Percentiles rank a stretch among this genome's conserved stretches.
These are phyloP conservation scores for Lactarius pseudohatsudake DNA, from an alignment of 768 basidiomycete species.

Conservation along the genomic window DNA sequence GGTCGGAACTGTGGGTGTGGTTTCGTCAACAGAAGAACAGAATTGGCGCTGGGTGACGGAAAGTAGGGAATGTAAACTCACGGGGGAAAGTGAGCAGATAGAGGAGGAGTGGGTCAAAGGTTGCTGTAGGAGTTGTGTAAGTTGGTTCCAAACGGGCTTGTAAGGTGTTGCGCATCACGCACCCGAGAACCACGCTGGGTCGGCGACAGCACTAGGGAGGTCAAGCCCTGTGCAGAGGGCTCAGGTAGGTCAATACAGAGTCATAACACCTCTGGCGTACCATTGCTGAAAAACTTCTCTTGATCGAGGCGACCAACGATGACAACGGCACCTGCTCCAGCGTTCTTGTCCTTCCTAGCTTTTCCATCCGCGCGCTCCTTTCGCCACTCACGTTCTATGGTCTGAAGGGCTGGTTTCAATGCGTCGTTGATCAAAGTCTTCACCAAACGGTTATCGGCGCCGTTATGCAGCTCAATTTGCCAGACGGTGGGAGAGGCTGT, in stretches of 20 bases:
- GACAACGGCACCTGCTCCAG: slow-evolving; percentile 67
- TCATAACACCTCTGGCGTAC: slow-evolving; percentile 37
- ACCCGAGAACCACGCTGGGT: slow-evolving; percentile 70
- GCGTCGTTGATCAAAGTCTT: slow-evolving; percentile 55
- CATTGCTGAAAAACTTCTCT: slow-evolving; percentile 90
- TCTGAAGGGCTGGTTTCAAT: slow-evolving; percentile 67
- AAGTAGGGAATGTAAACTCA: slow-evolving; percentile 37
- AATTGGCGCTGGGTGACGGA: background rate
- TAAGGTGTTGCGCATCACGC: slow-evolving; percentile 27
- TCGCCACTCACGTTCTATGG: slow-evolving; percentile 75
- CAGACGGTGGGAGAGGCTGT: slow-evolving; percentile 62
- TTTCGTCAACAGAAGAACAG: background rate
- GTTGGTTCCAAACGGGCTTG: background rate
- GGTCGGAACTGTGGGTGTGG: slow-evolving; percentile 56
- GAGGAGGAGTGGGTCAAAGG: slow-evolving; percentile 67
- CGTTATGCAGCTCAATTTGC: slow-evolving; percentile 82
- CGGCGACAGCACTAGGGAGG: slow-evolving; percentile 48
- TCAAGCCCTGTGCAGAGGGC: slow-evolving; percentile 53
- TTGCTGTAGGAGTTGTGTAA: slow-evolving; percentile 4
- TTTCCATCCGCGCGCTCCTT: slow-evolving; percentile 39
- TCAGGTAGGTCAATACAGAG: background rate
- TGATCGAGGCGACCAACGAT: slow-evolving; percentile 74
- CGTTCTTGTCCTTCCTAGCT: slow-evolving; percentile 42
- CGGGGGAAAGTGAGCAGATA: slow-evolving; percentile 77
- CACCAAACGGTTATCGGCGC: slow-evolving; percentile 69